phyloP scores from a whole-genome alignment of 2,329 filamentous ascomycete genomes.

The Talaromyces sp. region DNA sequence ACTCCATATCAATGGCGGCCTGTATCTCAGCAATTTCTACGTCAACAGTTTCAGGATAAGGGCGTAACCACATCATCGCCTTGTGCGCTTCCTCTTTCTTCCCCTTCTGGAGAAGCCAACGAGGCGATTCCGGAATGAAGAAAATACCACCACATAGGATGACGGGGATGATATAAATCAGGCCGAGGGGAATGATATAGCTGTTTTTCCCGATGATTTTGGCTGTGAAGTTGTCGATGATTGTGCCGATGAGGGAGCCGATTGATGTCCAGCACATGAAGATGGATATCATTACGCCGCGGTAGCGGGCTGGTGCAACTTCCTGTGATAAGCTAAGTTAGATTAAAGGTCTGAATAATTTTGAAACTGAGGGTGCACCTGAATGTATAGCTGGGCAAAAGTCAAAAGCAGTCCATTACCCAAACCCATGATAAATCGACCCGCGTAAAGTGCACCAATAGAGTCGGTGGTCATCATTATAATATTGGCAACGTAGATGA shows the following conservation, averaged over 20 bases:
- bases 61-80: slow-evolving; percentile 37
- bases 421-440: background rate
- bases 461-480: background rate
- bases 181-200: slow-evolving; percentile 30
- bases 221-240: slow-evolving; percentile 43
- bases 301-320: slow-evolving; percentile 49
- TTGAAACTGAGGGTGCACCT: background rate
- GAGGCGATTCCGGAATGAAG: slow-evolving; percentile 47
- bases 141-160: slow-evolving; percentile 46
- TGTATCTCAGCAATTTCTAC: background rate
- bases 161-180: slow-evolving; percentile 47
- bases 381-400: background rate
- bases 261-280: slow-evolving; percentile 51
- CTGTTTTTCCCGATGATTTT: slow-evolving; percentile 33
- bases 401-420: background rate
- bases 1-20: background rate
- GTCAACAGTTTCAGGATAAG: slow-evolving; percentile 26
- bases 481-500: background rate
- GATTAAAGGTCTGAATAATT: background rate
- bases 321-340: slow-evolving; percentile 31
- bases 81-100: slow-evolving; percentile 32
- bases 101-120: slow-evolving; percentile 39
- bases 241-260: slow-evolving; percentile 45
- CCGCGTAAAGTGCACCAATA: background rate
- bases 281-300: slow-evolving; percentile 47